These are phyloP conservation scores for Phytophthora ramorum DNA, from an alignment of 352 stramenopile genomes.

Conservation along the genomic window DNA sequence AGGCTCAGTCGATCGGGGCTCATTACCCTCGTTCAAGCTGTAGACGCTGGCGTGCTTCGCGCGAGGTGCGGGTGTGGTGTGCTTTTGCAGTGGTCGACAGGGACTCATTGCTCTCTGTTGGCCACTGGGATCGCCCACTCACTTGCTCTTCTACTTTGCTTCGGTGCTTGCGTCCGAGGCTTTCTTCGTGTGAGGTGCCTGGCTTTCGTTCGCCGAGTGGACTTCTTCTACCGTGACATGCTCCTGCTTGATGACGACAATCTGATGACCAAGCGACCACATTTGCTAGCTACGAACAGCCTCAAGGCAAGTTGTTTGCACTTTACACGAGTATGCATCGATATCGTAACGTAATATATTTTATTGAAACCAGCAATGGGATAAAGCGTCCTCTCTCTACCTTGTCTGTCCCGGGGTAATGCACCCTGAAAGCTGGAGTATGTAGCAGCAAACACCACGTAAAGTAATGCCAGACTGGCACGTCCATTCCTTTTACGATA, in stretches of 20 bases:
- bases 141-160: constrained; percentile 19
- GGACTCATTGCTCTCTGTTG: constrained; percentile 44
- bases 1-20: constrained; percentile 36
- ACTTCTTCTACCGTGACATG: background rate
- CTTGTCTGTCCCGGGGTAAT: background rate
- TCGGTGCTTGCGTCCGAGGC: constrained; percentile 2
- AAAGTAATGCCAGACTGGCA: constrained; percentile 2
- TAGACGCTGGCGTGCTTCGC: constrained; percentile 25
- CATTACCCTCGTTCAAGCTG: constrained; percentile 42
- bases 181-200: constrained; percentile 6
- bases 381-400: constrained; percentile 15
- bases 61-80: constrained; percentile 14
- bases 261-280: background rate
- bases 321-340: constrained; percentile 30
- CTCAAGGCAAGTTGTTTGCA: constrained; percentile 6
- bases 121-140: constrained; percentile 4
- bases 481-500: constrained; percentile 15
- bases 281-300: background rate
- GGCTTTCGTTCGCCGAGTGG: background rate
- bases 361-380: constrained; percentile 42
- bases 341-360: constrained; percentile 37
- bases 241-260: background rate
- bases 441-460: background rate
- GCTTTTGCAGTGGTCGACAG: constrained; percentile 8
- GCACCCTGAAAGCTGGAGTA: no score